These are phyloP conservation scores for Closterium sp. DNA, from an alignment of 139 green algal genomes.

Conservation along the genomic window DNA sequence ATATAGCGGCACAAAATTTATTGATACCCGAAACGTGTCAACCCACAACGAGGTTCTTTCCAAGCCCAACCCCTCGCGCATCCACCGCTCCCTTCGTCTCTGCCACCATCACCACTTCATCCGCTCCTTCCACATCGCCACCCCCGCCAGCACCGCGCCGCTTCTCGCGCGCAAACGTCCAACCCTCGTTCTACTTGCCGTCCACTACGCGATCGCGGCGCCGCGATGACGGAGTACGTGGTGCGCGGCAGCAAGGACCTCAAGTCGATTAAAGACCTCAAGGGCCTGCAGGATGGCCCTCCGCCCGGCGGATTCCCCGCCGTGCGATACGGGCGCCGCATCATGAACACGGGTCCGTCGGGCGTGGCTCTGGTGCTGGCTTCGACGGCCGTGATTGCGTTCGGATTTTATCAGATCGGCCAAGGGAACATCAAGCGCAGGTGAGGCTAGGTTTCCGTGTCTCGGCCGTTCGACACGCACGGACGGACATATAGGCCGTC, in stretches of 20 bases:
- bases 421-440: constrained; percentile 46
- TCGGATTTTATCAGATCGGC: constrained; percentile 49
- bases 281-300: constrained; percentile 50
- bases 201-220: too few relatives aligned
- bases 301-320: constrained; percentile 49
- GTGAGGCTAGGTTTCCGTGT: constrained; percentile 8
- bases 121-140: too few relatives aligned
- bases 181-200: too few relatives aligned
- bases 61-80: too few relatives aligned
- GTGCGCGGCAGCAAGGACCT: constrained; percentile 38
- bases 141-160: too few relatives aligned
- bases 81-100: too few relatives aligned
- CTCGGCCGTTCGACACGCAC: not conserved
- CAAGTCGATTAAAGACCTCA: constrained; percentile 52
- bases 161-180: too few relatives aligned
- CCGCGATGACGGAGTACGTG: constrained; percentile 38
- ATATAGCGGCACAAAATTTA: too few relatives aligned
- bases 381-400: constrained; percentile 21
- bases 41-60: too few relatives aligned
- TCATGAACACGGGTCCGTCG: constrained; percentile 45
- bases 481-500: not conserved
- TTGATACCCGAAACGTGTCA: too few relatives aligned
- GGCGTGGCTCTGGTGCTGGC: constrained; percentile 22
- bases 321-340: constrained; percentile 46
- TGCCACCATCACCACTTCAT: too few relatives aligned